phyloP scores from a whole-genome alignment of 2,329 filamentous ascomycete species.

The Cercospora berteroae region DNA sequence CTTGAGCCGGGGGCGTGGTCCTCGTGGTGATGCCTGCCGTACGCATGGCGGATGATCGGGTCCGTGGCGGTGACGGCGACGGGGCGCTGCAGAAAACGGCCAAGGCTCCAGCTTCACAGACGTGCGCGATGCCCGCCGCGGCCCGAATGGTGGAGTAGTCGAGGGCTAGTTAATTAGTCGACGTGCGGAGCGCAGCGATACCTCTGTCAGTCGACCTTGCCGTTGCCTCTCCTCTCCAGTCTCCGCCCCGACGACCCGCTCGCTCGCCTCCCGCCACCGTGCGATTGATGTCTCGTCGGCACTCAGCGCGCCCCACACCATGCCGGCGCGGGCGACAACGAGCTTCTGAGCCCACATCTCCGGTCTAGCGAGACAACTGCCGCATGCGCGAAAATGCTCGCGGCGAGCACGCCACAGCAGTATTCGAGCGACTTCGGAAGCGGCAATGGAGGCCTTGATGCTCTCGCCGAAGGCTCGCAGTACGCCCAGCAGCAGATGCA shows the following conservation, averaged over 20 bases:
- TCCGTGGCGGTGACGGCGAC: background rate
- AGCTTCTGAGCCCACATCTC: background rate
- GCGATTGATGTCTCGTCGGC: background rate
- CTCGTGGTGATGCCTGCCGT: background rate
- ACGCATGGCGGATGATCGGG: background rate
- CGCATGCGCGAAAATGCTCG: constrained; percentile 30
- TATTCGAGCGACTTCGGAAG: constrained; percentile 30
- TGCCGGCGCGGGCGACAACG: background rate
- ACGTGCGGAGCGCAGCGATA: background rate
- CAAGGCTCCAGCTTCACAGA: background rate
- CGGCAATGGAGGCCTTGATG: constrained; percentile 52
- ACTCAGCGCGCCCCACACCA: background rate
- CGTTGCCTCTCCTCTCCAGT: background rate
- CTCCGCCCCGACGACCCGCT: background rate
- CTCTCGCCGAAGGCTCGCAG: constrained; percentile 67
- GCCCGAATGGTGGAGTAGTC: background rate
- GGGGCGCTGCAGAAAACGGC: background rate
- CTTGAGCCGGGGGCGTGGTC: background rate
- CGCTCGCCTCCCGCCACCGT: background rate
- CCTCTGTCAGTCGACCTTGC: background rate
- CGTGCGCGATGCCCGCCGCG: background rate
- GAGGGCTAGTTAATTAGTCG: background rate
- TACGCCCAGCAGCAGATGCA: constrained; percentile 51
- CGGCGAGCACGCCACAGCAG: constrained; percentile 30
- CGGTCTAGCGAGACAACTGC: constrained; percentile 4